A percentile compares a stretch with the other conserved stretches of the same genome.
Evolutionary conservation across 768 basidiomycete species (phyloP).

Genomic region (Suillus bovinus): DNA sequence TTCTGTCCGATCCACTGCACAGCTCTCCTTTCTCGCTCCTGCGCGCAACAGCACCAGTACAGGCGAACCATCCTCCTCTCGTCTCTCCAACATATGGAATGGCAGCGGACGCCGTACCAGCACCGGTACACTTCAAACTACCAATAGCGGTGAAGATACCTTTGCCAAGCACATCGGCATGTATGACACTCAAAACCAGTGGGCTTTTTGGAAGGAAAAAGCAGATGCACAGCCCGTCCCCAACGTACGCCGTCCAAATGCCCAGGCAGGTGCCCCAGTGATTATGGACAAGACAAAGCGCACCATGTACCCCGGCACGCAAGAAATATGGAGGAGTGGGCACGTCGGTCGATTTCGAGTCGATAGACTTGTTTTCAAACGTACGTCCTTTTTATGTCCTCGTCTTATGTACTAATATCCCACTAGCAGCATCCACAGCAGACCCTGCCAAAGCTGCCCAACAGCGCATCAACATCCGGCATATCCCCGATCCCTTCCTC

Average conservation of each 20-base stretch:
- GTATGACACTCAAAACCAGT: slow-evolving; percentile 48
- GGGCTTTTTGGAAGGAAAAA: slow-evolving; percentile 61
- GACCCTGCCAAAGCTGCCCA: slow-evolving; percentile 61
- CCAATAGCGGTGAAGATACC: slow-evolving; percentile 36
- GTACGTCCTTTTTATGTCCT: slow-evolving; percentile 25
- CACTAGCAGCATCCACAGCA: slow-evolving; percentile 34
- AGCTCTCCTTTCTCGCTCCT: slow-evolving; percentile 27
- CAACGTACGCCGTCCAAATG: slow-evolving; percentile 22
- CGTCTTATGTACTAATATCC: slow-evolving; percentile 1
- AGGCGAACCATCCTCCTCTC: slow-evolving; percentile 7
- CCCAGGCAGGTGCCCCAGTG: slow-evolving; percentile 14
- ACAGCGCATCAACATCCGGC: slow-evolving; percentile 65
- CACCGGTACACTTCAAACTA: slow-evolving; percentile 31
- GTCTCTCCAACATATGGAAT: slow-evolving; percentile 4
- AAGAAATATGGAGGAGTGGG: slow-evolving; percentile 69
- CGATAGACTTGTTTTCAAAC: slow-evolving; percentile 40
- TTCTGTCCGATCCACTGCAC: slow-evolving; percentile 32
- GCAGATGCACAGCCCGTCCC: slow-evolving; percentile 32
- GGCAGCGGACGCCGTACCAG: slow-evolving; percentile 29
- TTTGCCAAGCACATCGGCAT: slow-evolving; percentile 40
- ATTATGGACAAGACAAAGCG: slow-evolving; percentile 18
- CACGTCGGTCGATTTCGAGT: slow-evolving; percentile 67
- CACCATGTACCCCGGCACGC: slow-evolving; percentile 28
- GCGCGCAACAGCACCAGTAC: slow-evolving; percentile 15
- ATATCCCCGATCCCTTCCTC: slow-evolving; percentile 51